Evolutionary conservation across 2,329 filamentous ascomycete species (phyloP).

Genomic region (Pseudocercospora crystallina): DNA sequence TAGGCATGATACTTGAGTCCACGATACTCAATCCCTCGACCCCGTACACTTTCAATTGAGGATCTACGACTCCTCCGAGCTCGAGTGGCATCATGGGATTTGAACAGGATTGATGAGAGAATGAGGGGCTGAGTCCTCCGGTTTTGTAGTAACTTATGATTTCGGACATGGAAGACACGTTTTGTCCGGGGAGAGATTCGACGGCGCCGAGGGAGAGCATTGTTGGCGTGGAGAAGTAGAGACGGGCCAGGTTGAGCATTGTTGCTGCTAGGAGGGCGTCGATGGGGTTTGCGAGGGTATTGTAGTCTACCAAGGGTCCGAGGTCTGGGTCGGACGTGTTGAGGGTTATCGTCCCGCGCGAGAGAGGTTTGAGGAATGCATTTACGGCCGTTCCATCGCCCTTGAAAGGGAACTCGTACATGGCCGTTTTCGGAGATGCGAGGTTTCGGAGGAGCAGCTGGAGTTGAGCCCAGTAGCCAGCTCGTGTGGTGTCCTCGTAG

Average conservation of each 20-base stretch:
- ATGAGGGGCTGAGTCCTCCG: slow-evolving; percentile 25
- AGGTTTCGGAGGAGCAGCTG: slow-evolving; percentile 14
- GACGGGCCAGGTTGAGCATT: slow-evolving; percentile 38
- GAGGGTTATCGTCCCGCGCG: slow-evolving; percentile 40
- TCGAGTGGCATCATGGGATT: slow-evolving; percentile 21
- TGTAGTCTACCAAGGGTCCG: slow-evolving; percentile 36
- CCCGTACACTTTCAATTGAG: slow-evolving; percentile 30
- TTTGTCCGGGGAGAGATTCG: slow-evolving; percentile 31
- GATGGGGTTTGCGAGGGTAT: slow-evolving; percentile 38
- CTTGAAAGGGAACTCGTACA: slow-evolving; percentile 23
- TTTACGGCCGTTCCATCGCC: neutral
- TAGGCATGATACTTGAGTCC: slow-evolving; percentile 36
- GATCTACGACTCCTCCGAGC: slow-evolving; percentile 32
- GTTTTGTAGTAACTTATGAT: slow-evolving; percentile 13
- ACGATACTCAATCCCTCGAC: slow-evolving; percentile 30
- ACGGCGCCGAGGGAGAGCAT: slow-evolving; percentile 35
- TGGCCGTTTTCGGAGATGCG: slow-evolving; percentile 10
- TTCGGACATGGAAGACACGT: slow-evolving; percentile 18
- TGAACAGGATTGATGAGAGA: slow-evolving; percentile 22
- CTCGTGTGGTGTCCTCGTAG: slow-evolving; percentile 14
- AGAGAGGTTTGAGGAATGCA: slow-evolving; percentile 36
- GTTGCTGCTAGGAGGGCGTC: slow-evolving; percentile 38
- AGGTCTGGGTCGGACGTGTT: slow-evolving; percentile 36
- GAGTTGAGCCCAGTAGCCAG: slow-evolving; percentile 6
- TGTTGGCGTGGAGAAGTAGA: slow-evolving; percentile 34